A percentile compares a stretch with the other conserved stretches of the same genome.
Conservation (phyloP, 2,329 filamentous ascomycete genomes). For the Xylariaceae sp. region DNA sequence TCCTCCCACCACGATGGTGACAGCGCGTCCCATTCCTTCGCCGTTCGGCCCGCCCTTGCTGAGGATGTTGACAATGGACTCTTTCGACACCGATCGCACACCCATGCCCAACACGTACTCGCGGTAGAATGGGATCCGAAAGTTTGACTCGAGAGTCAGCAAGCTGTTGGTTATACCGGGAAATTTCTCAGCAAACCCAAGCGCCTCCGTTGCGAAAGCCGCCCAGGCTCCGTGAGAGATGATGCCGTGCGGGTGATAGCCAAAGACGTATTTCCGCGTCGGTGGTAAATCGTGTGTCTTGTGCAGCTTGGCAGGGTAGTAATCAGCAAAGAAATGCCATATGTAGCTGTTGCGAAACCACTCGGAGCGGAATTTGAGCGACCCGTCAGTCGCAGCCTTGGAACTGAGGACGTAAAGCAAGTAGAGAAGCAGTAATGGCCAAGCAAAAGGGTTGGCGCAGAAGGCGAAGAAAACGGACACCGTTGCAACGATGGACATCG, state of each 20-base stretch:
- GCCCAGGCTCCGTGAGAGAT: slow-evolving; percentile 95
- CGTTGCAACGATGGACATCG: slow-evolving; percentile 63
- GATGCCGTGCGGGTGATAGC: slow-evolving; percentile 96
- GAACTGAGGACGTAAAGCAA: slow-evolving; percentile 80
- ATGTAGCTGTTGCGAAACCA: slow-evolving; percentile 68
- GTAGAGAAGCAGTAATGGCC: slow-evolving; percentile 75
- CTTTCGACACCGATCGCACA: slow-evolving; percentile 81
- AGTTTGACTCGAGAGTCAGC: slow-evolving; percentile 92
- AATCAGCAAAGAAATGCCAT: slow-evolving; percentile 87
- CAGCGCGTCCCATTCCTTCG: slow-evolving; percentile 88
- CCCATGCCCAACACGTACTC: slow-evolving; percentile 92
- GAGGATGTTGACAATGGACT: slow-evolving; percentile 86
- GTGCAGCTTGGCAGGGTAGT: slow-evolving; percentile 87
- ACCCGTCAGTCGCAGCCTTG: slow-evolving; percentile 70
- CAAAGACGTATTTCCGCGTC: slow-evolving; percentile 90
- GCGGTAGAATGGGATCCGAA: slow-evolving; percentile 87
- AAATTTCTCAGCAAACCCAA: slow-evolving; percentile 83
- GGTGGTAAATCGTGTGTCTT: slow-evolving; percentile 75
- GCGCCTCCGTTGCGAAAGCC: slow-evolving; percentile 83
- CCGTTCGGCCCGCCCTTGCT: slow-evolving; percentile 71
- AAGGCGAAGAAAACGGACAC: slow-evolving; percentile 85
- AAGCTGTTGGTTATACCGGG: slow-evolving; percentile 93
- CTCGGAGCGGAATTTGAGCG: slow-evolving; percentile 68
- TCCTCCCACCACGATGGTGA: slow-evolving; percentile 92
- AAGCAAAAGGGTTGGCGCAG: slow-evolving; percentile 85